Conservation (phyloP, 2,329 filamentous ascomycete genomes). For the Colletotrichum cuscutae region DNA sequence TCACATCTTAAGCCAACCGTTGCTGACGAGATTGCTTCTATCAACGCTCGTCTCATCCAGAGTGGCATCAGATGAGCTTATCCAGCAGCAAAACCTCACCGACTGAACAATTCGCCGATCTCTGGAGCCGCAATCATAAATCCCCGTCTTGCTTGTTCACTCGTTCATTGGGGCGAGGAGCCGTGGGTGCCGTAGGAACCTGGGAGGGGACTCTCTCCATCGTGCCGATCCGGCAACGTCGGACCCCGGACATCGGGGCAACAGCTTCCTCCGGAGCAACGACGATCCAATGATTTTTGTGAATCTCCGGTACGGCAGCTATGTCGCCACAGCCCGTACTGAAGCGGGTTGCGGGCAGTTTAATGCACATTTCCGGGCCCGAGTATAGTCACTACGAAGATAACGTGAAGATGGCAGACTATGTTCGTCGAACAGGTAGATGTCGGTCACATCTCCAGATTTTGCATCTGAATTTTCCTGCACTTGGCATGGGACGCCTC, state of each 20-base stretch:
- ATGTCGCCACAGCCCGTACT: too few species aligned
- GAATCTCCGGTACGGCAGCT: too few species aligned
- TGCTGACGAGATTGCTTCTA: slow-evolving; percentile 13
- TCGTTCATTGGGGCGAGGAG: too few species aligned
- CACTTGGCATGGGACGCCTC: too few species aligned
- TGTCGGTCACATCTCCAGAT: too few species aligned
- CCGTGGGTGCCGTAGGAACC: neutral
- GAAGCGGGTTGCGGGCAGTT: too few species aligned
- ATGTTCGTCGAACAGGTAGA: too few species aligned
- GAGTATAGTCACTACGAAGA: too few species aligned
- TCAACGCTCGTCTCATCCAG: neutral
- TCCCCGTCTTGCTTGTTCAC: neutral
- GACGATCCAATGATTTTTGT: too few species aligned
- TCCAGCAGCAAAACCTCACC: neutral
- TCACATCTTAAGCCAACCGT: neutral
- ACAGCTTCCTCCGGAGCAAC: neutral
- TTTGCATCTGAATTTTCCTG: too few species aligned
- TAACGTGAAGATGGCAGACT: too few species aligned
- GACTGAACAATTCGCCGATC: neutral
- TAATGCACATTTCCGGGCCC: too few species aligned
- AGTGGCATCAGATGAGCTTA: neutral
- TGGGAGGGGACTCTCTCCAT: neutral
- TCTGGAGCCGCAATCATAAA: neutral
- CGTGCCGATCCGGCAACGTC: neutral
- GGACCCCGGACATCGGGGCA: neutral